phyloP scores from a whole-genome alignment of 75 land plant genomes.

The Pinus albicaulis region DNA sequence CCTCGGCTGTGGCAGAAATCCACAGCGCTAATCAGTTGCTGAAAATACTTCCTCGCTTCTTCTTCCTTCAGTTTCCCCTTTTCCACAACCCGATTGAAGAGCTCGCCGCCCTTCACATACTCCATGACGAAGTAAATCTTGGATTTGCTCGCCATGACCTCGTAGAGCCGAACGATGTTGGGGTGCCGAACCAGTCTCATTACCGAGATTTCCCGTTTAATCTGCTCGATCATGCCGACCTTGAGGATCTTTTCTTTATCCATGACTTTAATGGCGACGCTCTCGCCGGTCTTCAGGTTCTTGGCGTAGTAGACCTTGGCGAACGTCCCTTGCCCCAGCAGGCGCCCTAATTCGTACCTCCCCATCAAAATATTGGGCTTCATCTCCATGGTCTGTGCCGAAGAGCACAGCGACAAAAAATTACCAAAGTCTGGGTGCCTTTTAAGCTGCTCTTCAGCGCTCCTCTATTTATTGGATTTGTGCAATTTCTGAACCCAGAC shows the following conservation, averaged over 20 bases:
- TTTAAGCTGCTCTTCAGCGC: neutral
- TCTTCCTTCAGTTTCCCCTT: slow-evolving; percentile 30
- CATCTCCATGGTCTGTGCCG: neutral
- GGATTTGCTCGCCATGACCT: slow-evolving; percentile 20
- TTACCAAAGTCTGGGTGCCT: neutral
- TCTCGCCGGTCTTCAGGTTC: slow-evolving; percentile 9
- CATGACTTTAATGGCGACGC: slow-evolving; percentile 13
- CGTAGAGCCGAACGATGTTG: slow-evolving; percentile 40
- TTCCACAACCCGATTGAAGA: slow-evolving; percentile 13
- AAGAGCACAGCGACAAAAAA: neutral
- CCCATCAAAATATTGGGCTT: slow-evolving; percentile 10
- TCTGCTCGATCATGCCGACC: slow-evolving; percentile 18
- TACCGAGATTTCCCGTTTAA: slow-evolving; percentile 37
- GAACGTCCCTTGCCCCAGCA: slow-evolving; percentile 10
- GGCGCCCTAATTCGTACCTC: slow-evolving; percentile 8
- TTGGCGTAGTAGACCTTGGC: slow-evolving; percentile 8
- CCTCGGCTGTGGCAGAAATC: slow-evolving; percentile 56
- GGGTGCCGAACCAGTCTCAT: slow-evolving; percentile 43
- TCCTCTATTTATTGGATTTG: neutral
- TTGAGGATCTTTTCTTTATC: slow-evolving; percentile 12
- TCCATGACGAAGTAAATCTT: slow-evolving; percentile 40
- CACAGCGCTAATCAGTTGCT: slow-evolving; percentile 54
- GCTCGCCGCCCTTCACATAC: slow-evolving; percentile 26
- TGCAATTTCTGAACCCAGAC: neutral
- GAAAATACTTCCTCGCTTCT: slow-evolving; percentile 54